phyloP scores from a whole-genome alignment of 495 filamentous ascomycete genomes.

The Letharia columbiana region DNA sequence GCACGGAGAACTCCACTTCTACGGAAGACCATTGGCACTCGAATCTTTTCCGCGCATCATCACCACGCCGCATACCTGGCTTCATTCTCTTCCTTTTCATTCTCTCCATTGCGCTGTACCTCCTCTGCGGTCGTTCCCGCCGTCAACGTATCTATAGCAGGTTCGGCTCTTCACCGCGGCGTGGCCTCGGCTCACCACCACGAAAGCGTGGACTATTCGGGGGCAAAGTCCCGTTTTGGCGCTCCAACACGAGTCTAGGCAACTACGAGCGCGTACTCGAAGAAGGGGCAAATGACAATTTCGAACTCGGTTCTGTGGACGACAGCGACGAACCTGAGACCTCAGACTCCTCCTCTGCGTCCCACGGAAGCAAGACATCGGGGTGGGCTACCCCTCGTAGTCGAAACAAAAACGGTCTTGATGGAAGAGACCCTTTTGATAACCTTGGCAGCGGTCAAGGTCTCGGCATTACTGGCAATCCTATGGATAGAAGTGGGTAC shows the following conservation, averaged over 20 bases:
- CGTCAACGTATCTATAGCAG: constrained; percentile 56
- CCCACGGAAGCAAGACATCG: constrained; percentile 45
- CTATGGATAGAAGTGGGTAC: constrained; percentile 24
- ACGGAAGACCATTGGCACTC: constrained; percentile 60
- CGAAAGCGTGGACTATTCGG: constrained; percentile 50
- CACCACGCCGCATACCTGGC: constrained; percentile 59
- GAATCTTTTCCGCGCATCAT: constrained; percentile 50
- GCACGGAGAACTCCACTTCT: constrained; percentile 39
- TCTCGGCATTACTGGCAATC: constrained; percentile 20
- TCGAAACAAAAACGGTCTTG: constrained; percentile 7
- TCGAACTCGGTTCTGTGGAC: constrained; percentile 19
- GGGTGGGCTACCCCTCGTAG: constrained; percentile 49
- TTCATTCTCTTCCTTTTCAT: constrained; percentile 69
- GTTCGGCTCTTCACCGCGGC: constrained; percentile 40
- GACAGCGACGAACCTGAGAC: constrained; percentile 22
- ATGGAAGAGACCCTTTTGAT: constrained; percentile 29
- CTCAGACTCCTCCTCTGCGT: constrained; percentile 46
- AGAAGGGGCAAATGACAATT: constrained; percentile 17
- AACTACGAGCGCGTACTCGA: constrained; percentile 22
- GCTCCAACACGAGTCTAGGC: constrained; percentile 30
- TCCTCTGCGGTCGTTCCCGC: constrained; percentile 64
- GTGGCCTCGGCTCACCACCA: constrained; percentile 45
- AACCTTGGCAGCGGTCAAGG: constrained; percentile 28
- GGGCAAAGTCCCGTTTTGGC: constrained; percentile 17
- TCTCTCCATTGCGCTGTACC: constrained; percentile 54